These are phyloP conservation scores for Candolleomyces eurysporus DNA, from an alignment of 768 basidiomycete genomes.

Conservation along the genomic window DNA sequence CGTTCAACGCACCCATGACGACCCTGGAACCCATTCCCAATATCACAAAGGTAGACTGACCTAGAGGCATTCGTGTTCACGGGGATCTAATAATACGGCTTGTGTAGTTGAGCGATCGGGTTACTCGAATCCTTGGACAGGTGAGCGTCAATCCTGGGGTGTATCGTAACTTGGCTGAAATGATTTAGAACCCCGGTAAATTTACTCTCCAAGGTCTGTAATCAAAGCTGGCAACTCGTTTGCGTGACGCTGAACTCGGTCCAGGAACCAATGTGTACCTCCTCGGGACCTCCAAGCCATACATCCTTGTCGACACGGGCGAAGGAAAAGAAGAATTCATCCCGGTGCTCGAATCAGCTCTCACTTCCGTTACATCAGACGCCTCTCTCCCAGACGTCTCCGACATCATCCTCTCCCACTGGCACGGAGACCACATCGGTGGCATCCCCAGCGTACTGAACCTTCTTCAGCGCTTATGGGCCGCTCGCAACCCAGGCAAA, in stretches of 20 bases:
- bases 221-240: background rate
- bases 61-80: background rate
- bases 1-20: background rate
- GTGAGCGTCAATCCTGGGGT: constrained; percentile 34
- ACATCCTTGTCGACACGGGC: constrained; percentile 80
- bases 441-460: constrained; percentile 71
- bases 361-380: constrained; percentile 40
- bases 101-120: constrained; percentile 62
- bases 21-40: constrained; percentile 47
- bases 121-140: constrained; percentile 74
- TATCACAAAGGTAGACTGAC: constrained; percentile 47
- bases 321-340: constrained; percentile 72
- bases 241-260: background rate
- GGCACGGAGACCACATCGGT: constrained; percentile 83
- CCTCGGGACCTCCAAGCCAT: constrained; percentile 66
- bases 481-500: constrained; percentile 38
- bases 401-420: constrained; percentile 90
- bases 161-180: background rate
- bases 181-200: constrained; percentile 74
- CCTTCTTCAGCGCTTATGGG: constrained; percentile 66
- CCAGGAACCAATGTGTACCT: constrained; percentile 90
- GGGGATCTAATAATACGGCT: constrained; percentile 2
- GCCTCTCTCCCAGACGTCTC: constrained; percentile 59
- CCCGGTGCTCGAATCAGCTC: constrained; percentile 59
- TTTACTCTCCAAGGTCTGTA: constrained; percentile 79